Percentiles rank a stretch among this genome's conserved stretches.
Conservation (phyloP, 1,284 basidiomycete species). For the Neolentinus lepideus region DNA sequence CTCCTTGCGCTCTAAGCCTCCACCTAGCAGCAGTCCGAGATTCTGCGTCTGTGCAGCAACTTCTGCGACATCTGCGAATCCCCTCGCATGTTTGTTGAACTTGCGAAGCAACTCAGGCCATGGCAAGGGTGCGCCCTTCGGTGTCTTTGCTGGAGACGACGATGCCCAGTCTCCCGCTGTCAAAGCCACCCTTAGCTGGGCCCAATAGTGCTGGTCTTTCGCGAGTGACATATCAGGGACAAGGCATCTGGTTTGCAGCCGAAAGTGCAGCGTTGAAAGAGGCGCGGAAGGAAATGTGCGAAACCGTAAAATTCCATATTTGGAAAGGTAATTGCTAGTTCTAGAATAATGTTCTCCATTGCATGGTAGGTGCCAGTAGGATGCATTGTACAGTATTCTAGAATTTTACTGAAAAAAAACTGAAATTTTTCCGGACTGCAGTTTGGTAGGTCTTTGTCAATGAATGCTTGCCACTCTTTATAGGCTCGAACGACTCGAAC, state of each 20-base stretch:
- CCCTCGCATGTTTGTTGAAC: constrained; percentile 80
- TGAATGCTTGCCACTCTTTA: no score
- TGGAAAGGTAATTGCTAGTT: no score
- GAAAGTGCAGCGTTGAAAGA: neutral
- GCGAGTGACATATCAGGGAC: constrained; percentile 26
- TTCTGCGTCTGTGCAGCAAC: constrained; percentile 61
- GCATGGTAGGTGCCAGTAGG: no score
- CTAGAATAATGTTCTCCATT: no score
- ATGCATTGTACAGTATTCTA: no score
- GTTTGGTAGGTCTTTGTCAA: no score
- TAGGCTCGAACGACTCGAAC: no score
- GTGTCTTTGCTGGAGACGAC: constrained; percentile 51
- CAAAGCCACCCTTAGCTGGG: constrained; percentile 58
- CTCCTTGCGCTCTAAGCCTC: constrained; percentile 34
- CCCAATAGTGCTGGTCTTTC: constrained; percentile 71
- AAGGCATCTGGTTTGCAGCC: neutral
- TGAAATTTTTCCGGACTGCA: no score
- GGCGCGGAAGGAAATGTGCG: no score
- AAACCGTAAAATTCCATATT: no score
- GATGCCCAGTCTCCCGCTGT: constrained; percentile 66
- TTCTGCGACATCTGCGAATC: constrained; percentile 52
- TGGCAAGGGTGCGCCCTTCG: constrained; percentile 47
- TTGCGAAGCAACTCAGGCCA: constrained; percentile 84
- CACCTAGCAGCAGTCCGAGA: constrained; percentile 51
- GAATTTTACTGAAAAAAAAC: no score